A percentile compares a stretch with the other conserved stretches of the same genome.
Evolutionary conservation across 768 basidiomycete species (phyloP).

Genomic region (Zangia roseola): DNA sequence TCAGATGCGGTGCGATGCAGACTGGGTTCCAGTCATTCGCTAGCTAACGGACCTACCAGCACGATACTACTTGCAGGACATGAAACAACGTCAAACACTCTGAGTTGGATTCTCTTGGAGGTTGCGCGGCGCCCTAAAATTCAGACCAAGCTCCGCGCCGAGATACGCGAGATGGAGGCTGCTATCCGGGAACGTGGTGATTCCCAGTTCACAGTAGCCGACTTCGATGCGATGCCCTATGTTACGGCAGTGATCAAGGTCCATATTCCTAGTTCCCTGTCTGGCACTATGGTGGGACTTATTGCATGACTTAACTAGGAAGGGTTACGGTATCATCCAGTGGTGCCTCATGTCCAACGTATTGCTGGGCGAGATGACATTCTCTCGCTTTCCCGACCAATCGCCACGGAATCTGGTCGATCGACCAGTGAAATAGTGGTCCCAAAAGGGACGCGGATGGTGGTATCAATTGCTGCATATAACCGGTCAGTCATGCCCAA

Average conservation of each 20-base stretch:
- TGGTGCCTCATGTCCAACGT: constrained; percentile 50
- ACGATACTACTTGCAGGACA: constrained; percentile 51
- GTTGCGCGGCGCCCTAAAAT: constrained; percentile 56
- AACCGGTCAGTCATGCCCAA: constrained; percentile 23
- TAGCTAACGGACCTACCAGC: constrained; percentile 19
- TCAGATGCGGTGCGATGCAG: constrained; percentile 17
- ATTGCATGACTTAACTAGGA: constrained; percentile 14
- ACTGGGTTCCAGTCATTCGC: neutral
- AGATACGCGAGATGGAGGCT: constrained; percentile 10
- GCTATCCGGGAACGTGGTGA: neutral
- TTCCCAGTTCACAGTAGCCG: constrained; percentile 27
- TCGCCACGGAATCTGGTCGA: constrained; percentile 32
- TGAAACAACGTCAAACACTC: constrained; percentile 51
- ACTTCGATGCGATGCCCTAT: constrained; percentile 55
- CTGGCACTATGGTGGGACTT: neutral
- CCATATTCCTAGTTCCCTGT: neutral
- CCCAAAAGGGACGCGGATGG: constrained; percentile 42
- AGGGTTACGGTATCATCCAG: constrained; percentile 48
- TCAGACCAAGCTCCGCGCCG: constrained; percentile 56
- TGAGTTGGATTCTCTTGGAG: constrained; percentile 40
- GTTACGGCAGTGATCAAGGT: constrained; percentile 31
- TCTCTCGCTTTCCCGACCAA: neutral
- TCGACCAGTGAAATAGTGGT: constrained; percentile 30
- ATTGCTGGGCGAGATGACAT: constrained; percentile 52
- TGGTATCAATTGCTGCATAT: constrained; percentile 36